Evolutionary conservation across 2,329 filamentous ascomycete genomes (phyloP), one percentile per base, ranked within the genome.

Genomic region (Tolypocladium pustulatum): DNA sequence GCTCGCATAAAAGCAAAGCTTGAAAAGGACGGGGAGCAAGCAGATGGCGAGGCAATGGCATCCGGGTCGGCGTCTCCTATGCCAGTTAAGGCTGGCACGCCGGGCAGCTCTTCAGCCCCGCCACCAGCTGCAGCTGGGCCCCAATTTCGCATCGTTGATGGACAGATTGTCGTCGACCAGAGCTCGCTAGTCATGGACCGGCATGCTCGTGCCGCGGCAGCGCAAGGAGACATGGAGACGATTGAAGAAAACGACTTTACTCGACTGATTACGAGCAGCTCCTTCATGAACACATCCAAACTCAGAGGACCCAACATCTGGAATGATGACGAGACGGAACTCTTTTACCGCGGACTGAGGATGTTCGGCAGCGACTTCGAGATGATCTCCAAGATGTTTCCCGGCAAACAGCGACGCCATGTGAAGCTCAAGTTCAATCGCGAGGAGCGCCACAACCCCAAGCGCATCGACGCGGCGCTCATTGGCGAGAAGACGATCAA

Each of bases 281-380:
- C 86, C 13, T 91, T 86, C 72, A 78, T 82, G 69, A 78, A 78
- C 65, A 75, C 75, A 30, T 76, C 86, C 67, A 86, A 89, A 68
- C 74, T 84, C 67, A 75, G 81, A 71, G 83, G 85, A 59, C 78
- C 82, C 32, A 84, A 87, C 63, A 77, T 81, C 37, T 95, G 90
- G 90, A 83, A 79, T 55, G 78, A 82, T n/a, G 81, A 83, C 15
- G 82, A 86, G 60, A 93, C 88, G 4, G 86, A 89, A 58, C 77
- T 83, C 52, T 94, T 94, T 73, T 94, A 91, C 75, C 81, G 86
- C 34, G 86, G 84, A 1, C 78, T 95, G 2, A 75, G 79, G 59
- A 88, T 87, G 79, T 92, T 91, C 67, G 90, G 90, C 58, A 93
- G 89, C 1, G 89, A 93, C 69, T 95, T 94, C 68, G 81, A 87